Conservation (phyloP, 352 stramenopile species). For the Pythium dissimile region DNA sequence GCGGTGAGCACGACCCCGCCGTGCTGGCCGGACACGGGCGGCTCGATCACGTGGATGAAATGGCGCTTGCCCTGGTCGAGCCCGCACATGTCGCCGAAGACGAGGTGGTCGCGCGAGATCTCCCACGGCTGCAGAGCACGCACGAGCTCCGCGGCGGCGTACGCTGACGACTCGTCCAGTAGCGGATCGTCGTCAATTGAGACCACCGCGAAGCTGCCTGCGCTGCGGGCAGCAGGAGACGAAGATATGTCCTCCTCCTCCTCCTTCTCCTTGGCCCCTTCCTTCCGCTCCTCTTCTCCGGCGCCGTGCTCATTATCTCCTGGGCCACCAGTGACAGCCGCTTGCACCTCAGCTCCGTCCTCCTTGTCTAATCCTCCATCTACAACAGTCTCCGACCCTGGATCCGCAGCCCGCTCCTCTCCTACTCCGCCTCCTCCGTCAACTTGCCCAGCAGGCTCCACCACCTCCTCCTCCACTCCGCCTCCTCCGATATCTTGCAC, state of each 20-base stretch:
- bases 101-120: slow-evolving; percentile 65
- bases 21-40: slow-evolving; percentile 25
- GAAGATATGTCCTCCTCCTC: not conserved
- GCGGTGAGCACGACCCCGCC: slow-evolving; percentile 59
- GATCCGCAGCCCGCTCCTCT: no score
- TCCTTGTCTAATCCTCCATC: not conserved
- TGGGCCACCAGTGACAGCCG: not conserved
- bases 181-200: slow-evolving; percentile 20
- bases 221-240: not conserved
- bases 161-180: slow-evolving; percentile 21
- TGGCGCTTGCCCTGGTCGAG: slow-evolving; percentile 65
- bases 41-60: slow-evolving; percentile 67
- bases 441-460: no score
- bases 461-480: no score
- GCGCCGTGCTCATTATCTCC: not conserved
- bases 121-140: slow-evolving; percentile 60
- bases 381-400: no score
- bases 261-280: slow-evolving; percentile 1
- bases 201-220: not conserved
- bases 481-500: no score
- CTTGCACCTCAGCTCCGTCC: not conserved
- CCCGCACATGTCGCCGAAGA: slow-evolving; percentile 63
- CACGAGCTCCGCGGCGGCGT: slow-evolving; percentile 35
- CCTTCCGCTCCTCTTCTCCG: not conserved
- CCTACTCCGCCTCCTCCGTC: no score